Base-by-base conservation (phyloP, 345 rosid genomes). In the Gossypium sturtianum region DNA sequence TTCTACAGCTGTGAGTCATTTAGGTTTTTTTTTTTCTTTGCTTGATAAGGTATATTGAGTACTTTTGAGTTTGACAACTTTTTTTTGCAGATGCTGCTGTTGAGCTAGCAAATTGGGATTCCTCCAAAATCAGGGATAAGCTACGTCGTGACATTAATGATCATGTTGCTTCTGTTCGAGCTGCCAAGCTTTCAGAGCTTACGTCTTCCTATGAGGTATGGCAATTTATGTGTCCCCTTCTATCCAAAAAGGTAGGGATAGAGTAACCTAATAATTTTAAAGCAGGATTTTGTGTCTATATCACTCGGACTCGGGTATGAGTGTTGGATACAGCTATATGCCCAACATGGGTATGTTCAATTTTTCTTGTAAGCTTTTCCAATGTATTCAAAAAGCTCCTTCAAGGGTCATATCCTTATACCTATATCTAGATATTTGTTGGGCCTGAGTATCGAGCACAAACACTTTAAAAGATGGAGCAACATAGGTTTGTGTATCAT, bases 71-170 rank as follows among this genome's bases (percentile, higher is more conserved):
- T 47, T 45, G 71, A 66, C 70, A 11, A 20, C 34, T 6, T 45
- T 22, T 22, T 34, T 64, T 49, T 80, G 79, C 89, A 96, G 99
- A 89, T 89, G 91, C 91, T 76, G 78, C 87, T 63, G 82, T 96
- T 86, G 87, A 83, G 80, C 92, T 85, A 89, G 97, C 99, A 79
- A 86, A 88, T 9, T 96, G 99, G 99, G 97, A 93, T 84, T 80
- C 90, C 49, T 83, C 91, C 75, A 96, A 89, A 86, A 83, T 66
- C 23, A 80, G 85, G 78, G 98, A 93, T 75, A 91, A 90, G 80
- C 90, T 96, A 81, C 82, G 74, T 74, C 98, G 89, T 78, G 99
- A 93, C 77, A 83, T 96, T 62, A 94, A 96, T 84, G 92, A 86
- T 2, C 97, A 96, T 80, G 79, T 91, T 83, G 87, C 88, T 77